Percentiles rank a stretch among this genome's conserved stretches.
These are phyloP conservation scores for Candida sp. DNA, from an alignment of 1,139 yeast species.

Conservation along the genomic window DNA sequence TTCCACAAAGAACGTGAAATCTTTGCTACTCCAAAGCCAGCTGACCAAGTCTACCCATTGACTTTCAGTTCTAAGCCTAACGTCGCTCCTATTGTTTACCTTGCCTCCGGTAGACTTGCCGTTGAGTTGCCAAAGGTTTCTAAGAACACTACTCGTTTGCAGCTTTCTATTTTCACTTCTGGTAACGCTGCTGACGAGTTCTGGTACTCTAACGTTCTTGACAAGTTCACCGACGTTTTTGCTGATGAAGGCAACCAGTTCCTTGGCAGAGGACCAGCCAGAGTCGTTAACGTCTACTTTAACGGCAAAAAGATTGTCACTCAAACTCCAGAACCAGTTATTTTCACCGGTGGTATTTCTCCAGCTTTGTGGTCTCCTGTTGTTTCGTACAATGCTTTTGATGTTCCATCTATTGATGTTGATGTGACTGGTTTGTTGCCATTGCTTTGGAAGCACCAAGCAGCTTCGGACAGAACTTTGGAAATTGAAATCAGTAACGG, in stretches of 20 bases:
- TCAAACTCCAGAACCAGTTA: conserved; percentile 60
- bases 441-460: conserved; percentile 51
- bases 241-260: conserved; percentile 35
- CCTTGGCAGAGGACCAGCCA: conserved; percentile 68
- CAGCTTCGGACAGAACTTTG: conserved; percentile 27
- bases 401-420: conserved; percentile 64
- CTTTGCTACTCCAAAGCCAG: conserved; percentile 30
- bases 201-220: conserved; percentile 75
- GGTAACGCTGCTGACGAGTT: conserved; percentile 86
- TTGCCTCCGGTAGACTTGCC: conserved; percentile 42
- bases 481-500: conserved; percentile 64
- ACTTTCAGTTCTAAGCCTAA: conserved; percentile 22
- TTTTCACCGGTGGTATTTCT: conserved; percentile 80
- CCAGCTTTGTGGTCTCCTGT: conserved; percentile 83
- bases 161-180: conserved; percentile 64
- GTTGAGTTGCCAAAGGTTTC: conserved; percentile 44
- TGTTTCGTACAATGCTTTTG: conserved; percentile 75
- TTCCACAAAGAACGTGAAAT: conserved; percentile 13
- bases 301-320: conserved; percentile 53
- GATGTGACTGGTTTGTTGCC: conserved; percentile 76
- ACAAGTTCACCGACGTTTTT: conserved; percentile 44
- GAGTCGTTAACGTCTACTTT: conserved; percentile 56
- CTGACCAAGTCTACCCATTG: conserved; percentile 36
- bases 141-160: conserved; percentile 59
- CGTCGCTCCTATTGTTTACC: conserved; percentile 39